Evolutionary conservation across 2,329 filamentous ascomycete species (phyloP).

Genomic region (Xylariales sp.): DNA sequence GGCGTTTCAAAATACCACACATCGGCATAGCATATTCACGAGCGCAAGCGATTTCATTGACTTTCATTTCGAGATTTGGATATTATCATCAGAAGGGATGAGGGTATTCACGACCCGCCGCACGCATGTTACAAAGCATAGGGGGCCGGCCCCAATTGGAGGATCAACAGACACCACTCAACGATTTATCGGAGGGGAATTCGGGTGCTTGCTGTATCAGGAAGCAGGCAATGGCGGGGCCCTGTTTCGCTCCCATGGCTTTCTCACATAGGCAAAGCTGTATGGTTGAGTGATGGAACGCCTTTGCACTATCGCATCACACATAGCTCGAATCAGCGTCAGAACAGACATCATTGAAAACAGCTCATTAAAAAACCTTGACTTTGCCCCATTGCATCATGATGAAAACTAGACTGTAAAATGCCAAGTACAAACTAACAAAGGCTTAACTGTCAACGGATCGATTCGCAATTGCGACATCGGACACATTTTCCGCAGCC

Average conservation of each 20-base stretch:
- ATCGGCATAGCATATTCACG: conserved; percentile 27
- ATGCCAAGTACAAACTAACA: conserved; percentile 2
- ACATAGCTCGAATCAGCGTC: no score
- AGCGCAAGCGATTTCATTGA: conserved; percentile 21
- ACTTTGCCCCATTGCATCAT: no score
- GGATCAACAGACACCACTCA: conserved; percentile 21
- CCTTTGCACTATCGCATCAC: conserved; percentile 1
- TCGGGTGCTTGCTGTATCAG: conserved; percentile 20
- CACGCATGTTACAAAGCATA: background rate
- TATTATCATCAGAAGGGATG: conserved; percentile 3
- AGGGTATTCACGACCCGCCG: background rate
- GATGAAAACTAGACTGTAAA: conserved; percentile 2
- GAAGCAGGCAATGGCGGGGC: conserved; percentile 17
- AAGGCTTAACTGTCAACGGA: no score
- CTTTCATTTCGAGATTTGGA: conserved; percentile 12
- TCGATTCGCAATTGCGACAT: conserved; percentile 4
- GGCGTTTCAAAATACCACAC: conserved; percentile 29
- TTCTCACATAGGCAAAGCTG: conserved; percentile 8
- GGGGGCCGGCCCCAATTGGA: background rate
- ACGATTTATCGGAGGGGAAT: conserved; percentile 19
- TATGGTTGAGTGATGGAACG: conserved; percentile 7
- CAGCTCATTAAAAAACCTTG: no score
- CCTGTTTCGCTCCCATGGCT: conserved; percentile 24
- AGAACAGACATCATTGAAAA: background rate
- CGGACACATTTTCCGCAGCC: conserved; percentile 1